These are phyloP conservation scores for Fusarium setosum DNA, from an alignment of 2,329 filamentous ascomycete genomes.

Conservation along the genomic window DNA sequence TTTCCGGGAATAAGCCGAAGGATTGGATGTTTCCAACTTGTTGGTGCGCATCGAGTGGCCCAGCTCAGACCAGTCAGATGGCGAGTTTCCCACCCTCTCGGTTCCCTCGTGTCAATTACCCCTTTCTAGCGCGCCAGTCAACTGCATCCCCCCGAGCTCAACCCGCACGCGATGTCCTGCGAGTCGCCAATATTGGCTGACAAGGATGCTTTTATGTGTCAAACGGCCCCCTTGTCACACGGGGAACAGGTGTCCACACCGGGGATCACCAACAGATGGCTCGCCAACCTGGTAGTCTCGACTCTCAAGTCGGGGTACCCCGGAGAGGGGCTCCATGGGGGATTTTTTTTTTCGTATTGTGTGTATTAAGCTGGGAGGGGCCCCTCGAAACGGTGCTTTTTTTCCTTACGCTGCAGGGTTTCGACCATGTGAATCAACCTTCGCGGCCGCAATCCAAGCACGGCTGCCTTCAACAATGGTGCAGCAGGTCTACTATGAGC, in stretches of 20 bases:
- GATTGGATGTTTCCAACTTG: not conserved
- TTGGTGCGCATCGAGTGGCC: not conserved
- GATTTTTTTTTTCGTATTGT: not conserved
- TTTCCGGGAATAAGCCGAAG: conserved; percentile 3
- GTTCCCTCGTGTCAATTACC: not conserved
- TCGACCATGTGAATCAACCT: not conserved
- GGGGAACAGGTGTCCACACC: not conserved
- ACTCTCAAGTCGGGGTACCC: conserved; percentile 7
- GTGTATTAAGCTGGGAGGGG: not conserved
- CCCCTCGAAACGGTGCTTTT: conserved; percentile 5
- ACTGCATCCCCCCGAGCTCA: not conserved
- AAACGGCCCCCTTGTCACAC: not conserved
- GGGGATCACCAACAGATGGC: not conserved
- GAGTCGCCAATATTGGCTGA: not conserved
- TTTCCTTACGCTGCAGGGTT: not conserved
- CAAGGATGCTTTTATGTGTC: not conserved
- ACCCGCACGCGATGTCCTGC: not conserved
- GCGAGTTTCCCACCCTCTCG: too few species aligned
- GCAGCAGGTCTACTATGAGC: conserved; percentile 51
- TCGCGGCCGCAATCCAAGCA: not conserved
- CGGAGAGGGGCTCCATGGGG: conserved; percentile 8
- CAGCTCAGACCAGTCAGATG: not conserved
- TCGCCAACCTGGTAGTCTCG: not conserved
- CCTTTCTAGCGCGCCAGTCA: conserved; percentile 10
- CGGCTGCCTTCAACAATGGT: conserved; percentile 15